These are phyloP conservation scores for Lasiodiplodia citricola DNA, from an alignment of 2,329 filamentous ascomycete genomes.

Conservation along the genomic window DNA sequence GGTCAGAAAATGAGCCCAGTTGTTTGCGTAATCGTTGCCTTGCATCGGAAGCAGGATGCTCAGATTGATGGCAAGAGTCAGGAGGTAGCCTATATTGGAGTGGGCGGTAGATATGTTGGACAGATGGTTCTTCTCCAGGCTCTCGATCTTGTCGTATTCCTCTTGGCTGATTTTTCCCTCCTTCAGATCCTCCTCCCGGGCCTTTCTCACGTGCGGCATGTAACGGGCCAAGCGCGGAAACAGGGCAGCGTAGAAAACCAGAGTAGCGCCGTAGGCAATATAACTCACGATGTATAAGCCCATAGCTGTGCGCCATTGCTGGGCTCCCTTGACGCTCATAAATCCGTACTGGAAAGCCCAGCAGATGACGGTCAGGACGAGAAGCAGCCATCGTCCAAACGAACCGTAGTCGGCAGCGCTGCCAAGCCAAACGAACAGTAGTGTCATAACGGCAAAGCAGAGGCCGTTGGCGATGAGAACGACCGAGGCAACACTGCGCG, in stretches of 20 bases:
- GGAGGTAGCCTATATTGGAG: conserved; percentile 44
- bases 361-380: conserved; percentile 65
- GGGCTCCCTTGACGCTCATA: conserved; percentile 66
- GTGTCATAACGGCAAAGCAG: conserved; percentile 69
- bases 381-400: conserved; percentile 69
- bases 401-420: conserved; percentile 56
- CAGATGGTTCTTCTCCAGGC: conserved; percentile 67
- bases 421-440: conserved; percentile 60
- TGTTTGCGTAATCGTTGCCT: conserved; percentile 64
- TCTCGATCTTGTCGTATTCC: conserved; percentile 66
- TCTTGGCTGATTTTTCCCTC: conserved; percentile 60
- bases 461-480: conserved; percentile 71
- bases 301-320: conserved; percentile 65
- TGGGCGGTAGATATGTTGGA: conserved; percentile 60
- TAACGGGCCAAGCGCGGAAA: conserved; percentile 64
- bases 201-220: conserved; percentile 57
- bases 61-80: conserved; percentile 62
- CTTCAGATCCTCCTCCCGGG: conserved; percentile 51
- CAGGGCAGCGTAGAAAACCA: conserved; percentile 48
- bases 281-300: conserved; percentile 70
- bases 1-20: conserved; percentile 68
- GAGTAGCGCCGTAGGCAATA: conserved; percentile 67
- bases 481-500: conserved; percentile 67
- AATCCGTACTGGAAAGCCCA: conserved; percentile 70
- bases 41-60: conserved; percentile 53